Evolutionary conservation across 1,284 basidiomycete genomes (phyloP), one percentile per base, ranked within the genome.

Genomic region (Malassezia slooffiae): DNA sequence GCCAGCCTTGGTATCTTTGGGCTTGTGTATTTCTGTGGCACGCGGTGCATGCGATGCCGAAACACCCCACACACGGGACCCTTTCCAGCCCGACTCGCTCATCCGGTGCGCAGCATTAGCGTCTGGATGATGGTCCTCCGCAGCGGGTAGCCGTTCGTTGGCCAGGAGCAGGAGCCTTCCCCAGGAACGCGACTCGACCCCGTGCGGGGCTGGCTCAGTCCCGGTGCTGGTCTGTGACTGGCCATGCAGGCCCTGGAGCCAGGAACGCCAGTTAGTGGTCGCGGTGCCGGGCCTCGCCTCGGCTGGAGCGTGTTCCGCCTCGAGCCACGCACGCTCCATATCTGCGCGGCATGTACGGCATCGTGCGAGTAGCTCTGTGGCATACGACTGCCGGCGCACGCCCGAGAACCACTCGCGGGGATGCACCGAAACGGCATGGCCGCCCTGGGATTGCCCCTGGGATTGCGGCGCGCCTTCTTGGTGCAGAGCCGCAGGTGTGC

Each of bases 41-140:
- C 37, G 15, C 37, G 32, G 9, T 19, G 9, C 8, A 2, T 13
- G 11, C 16, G 31, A 0, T 51, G 16, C 63, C 1, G 52, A 54
- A 3, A 68, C 56, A 20, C 66, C 66, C 66, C 66, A 68, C 0
- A 68, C 66, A 16, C 62, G 58, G 13, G 62, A 65, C 9, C 66
- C 66, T 5, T 52, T 59, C 62, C 64, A 68, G 29, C 66, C 66
- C 3, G 66, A 64, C 43, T 68, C 66, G 35, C n/a, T 5, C 16
- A 17, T 29, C n/a, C n/a, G n/a, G n/a, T n/a, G n/a, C 6, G 31
- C 24, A 4, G 26, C 22, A 5, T 21, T 34, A n/a, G n/a, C n/a
- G n/a, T n/a, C n/a, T n/a, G n/a, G n/a, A n/a, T n/a, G n/a, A n/a
- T n/a, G n/a, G n/a, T n/a, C n/a, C n/a, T n/a, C n/a, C n/a, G 12